Percentiles rank a stretch among this genome's conserved stretches.
phyloP scores from a whole-genome alignment of 2,329 filamentous ascomycete species.

The Botrytis hyacinthi region DNA sequence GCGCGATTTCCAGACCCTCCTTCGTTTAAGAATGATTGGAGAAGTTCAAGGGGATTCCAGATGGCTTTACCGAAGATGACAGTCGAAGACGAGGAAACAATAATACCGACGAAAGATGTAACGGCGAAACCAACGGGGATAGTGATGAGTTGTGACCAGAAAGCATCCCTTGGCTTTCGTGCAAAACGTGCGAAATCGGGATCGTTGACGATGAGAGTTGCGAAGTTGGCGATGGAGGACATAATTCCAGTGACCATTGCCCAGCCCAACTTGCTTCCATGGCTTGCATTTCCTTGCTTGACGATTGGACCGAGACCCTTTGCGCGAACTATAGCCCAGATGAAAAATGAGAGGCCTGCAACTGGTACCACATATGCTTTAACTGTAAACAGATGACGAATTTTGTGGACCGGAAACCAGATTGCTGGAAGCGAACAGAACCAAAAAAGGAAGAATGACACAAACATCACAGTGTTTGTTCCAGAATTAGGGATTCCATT shows the following conservation, averaged over 20 bases:
- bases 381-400: slow-evolving; percentile 86
- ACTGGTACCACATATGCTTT: slow-evolving; percentile 82
- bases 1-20: slow-evolving; percentile 68
- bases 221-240: slow-evolving; percentile 87
- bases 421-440: slow-evolving; percentile 75
- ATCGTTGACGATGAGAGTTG: slow-evolving; percentile 76
- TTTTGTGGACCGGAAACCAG: slow-evolving; percentile 85
- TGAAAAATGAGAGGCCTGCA: slow-evolving; percentile 82
- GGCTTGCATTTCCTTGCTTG: slow-evolving; percentile 58
- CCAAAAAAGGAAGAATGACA: slow-evolving; percentile 88
- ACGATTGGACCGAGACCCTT: slow-evolving; percentile 83
- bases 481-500: slow-evolving; percentile 69
- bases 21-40: slow-evolving; percentile 66
- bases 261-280: slow-evolving; percentile 74
- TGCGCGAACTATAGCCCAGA: slow-evolving; percentile 80
- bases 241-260: slow-evolving; percentile 82
- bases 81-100: slow-evolving; percentile 70
- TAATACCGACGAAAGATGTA: slow-evolving; percentile 81
- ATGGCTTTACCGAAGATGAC: slow-evolving; percentile 66
- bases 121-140: slow-evolving; percentile 71
- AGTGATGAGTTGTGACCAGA: slow-evolving; percentile 77
- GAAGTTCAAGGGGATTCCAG: slow-evolving; percentile 70
- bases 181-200: slow-evolving; percentile 87
- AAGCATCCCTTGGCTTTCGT: slow-evolving; percentile 67
- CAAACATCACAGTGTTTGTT: slow-evolving; percentile 71